These are phyloP conservation scores for Asterophora lycoperdoides DNA, from an alignment of 768 basidiomycete species.

Conservation along the genomic window DNA sequence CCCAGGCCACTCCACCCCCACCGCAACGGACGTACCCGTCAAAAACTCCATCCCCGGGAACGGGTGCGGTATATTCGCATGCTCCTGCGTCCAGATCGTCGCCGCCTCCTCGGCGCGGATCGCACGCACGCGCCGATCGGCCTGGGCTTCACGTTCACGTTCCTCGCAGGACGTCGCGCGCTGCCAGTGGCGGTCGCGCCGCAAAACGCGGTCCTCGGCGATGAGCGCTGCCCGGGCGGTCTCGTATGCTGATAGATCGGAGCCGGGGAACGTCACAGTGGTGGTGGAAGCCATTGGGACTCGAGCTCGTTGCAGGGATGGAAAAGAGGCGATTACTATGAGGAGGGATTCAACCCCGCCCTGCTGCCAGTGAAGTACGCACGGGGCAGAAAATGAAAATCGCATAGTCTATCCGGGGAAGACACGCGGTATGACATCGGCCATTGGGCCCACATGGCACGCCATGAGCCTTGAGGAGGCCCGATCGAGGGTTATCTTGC, in stretches of 20 bases:
- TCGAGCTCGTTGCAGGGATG: too few species aligned
- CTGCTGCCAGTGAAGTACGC: too few species aligned
- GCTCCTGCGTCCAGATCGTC: slow-evolving; percentile 55
- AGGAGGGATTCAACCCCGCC: too few species aligned
- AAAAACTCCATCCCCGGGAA: slow-evolving; percentile 81
- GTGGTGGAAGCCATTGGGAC: neutral
- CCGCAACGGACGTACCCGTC: slow-evolving; percentile 40
- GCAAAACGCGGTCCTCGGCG: slow-evolving; percentile 43
- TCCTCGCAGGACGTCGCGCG: neutral
- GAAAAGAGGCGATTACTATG: too few species aligned
- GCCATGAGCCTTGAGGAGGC: too few species aligned
- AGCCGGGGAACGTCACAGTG: slow-evolving; percentile 11
- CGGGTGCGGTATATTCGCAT: slow-evolving; percentile 51
- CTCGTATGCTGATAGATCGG: slow-evolving; percentile 26
- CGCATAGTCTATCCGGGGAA: too few species aligned
- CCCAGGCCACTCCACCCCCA: neutral
- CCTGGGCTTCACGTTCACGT: slow-evolving; percentile 35
- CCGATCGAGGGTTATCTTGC: too few species aligned
- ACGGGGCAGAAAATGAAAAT: too few species aligned
- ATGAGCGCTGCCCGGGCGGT: slow-evolving; percentile 33
- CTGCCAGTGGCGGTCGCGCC: slow-evolving; percentile 39
- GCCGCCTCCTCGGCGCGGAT: slow-evolving; percentile 53
- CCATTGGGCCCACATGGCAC: too few species aligned
- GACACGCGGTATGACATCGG: too few species aligned
- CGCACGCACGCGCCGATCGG: slow-evolving; percentile 51